Evolutionary conservation across 2,329 filamentous ascomycete genomes (phyloP).

Genomic region (Aureobasidium sp.): DNA sequence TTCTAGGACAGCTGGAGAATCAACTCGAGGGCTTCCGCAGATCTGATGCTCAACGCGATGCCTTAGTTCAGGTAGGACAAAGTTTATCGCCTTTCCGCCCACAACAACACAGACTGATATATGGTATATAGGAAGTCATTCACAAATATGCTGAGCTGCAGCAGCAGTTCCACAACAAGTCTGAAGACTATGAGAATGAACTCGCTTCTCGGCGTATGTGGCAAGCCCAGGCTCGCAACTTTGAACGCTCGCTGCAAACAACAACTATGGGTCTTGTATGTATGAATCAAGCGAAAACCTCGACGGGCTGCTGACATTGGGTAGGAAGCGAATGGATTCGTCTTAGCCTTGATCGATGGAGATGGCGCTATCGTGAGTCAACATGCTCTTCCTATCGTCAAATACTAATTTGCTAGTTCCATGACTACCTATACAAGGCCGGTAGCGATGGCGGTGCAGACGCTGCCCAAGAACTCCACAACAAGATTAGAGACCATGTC

Average conservation of each 20-base stretch:
- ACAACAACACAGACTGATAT: neutral
- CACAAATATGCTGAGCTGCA: conserved; percentile 28
- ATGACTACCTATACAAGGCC: conserved; percentile 36
- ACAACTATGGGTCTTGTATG: conserved; percentile 3
- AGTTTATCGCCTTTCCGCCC: neutral
- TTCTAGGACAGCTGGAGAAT: neutral
- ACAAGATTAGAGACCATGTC: conserved; percentile 37
- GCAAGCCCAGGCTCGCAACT: conserved; percentile 24
- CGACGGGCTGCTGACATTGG: neutral
- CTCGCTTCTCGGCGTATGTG: conserved; percentile 30
- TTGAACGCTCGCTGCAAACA: conserved; percentile 3
- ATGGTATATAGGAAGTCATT: conserved; percentile 23
- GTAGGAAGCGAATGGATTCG: conserved; percentile 35
- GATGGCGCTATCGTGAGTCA: conserved; percentile 41
- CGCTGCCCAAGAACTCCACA: conserved; percentile 37
- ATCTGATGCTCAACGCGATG: conserved; percentile 27
- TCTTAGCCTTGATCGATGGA: conserved; percentile 43
- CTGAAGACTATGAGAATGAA: conserved; percentile 33
- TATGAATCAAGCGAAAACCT: neutral
- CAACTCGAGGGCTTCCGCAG: conserved; percentile 28
- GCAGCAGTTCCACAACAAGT: conserved; percentile 27
- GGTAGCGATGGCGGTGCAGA: conserved; percentile 39
- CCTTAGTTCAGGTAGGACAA: conserved; percentile 20
- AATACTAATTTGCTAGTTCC: conserved; percentile 29
- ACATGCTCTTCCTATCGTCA: neutral